phyloP scores from a whole-genome alignment of 768 basidiomycete species.

The Lactarius deliciosus region DNA sequence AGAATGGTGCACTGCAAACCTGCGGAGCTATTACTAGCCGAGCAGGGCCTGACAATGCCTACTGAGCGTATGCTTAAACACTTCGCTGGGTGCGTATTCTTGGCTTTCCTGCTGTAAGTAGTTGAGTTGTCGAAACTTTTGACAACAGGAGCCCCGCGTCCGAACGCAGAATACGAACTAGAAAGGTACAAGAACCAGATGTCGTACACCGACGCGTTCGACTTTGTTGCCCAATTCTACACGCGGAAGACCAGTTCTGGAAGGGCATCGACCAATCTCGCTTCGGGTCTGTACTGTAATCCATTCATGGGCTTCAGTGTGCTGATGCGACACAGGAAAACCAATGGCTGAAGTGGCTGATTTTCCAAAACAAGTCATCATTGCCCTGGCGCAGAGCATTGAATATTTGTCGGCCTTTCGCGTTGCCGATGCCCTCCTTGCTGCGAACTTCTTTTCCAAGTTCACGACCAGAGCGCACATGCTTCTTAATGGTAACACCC shows the following conservation, averaged over 20 bases:
- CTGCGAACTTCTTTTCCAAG: constrained; percentile 72
- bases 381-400: constrained; percentile 73
- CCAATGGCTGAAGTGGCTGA: constrained; percentile 60
- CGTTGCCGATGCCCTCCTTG: constrained; percentile 74
- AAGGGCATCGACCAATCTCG: constrained; percentile 46
- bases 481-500: constrained; percentile 85
- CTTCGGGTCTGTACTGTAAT: constrained; percentile 41
- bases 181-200: constrained; percentile 59
- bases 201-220: constrained; percentile 69
- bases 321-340: constrained; percentile 44
- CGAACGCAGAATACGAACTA: constrained; percentile 50
- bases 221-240: constrained; percentile 64
- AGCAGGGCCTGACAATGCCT: constrained; percentile 55
- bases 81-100: constrained; percentile 55
- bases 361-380: constrained; percentile 67
- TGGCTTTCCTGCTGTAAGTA: background rate
- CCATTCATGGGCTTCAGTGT: background rate
- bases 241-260: constrained; percentile 46
- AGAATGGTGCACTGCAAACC: constrained; percentile 84
- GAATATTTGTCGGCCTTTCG: constrained; percentile 70
- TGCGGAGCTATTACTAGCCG: constrained; percentile 72
- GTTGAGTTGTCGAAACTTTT: background rate
- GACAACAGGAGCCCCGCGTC: constrained; percentile 31
- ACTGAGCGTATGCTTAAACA: constrained; percentile 77
- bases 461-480: constrained; percentile 81